A percentile compares a stretch with the other conserved stretches of the same genome.
phyloP scores from a whole-genome alignment of 1,139 yeast genomes.

The Geotrichum candidum region DNA sequence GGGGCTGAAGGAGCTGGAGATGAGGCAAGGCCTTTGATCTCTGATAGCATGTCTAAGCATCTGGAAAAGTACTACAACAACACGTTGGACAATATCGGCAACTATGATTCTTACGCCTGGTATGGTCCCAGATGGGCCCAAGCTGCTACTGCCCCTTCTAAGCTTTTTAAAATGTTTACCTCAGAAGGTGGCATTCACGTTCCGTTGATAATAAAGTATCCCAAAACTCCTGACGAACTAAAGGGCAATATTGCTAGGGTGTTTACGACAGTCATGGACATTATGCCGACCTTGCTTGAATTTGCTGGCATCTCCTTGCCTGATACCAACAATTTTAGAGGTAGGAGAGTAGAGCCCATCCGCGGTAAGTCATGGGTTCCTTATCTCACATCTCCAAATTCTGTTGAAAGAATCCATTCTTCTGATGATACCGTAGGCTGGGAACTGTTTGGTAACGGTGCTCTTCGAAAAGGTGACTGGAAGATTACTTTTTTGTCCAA shows the following conservation, averaged over 20 bases:
- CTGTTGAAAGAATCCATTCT: conserved; percentile 17
- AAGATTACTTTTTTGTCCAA: conserved; percentile 47
- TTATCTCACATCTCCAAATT: conserved; percentile 15
- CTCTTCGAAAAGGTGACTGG: conserved; percentile 46
- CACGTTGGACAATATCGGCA: conserved; percentile 45
- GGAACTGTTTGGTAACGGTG: conserved; percentile 54
- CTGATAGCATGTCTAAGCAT: conserved; percentile 12
- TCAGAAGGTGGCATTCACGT: conserved; percentile 53
- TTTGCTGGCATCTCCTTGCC: conserved; percentile 38
- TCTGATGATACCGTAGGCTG: conserved; percentile 47
- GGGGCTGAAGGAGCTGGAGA: conserved; percentile 51
- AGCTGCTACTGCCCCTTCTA: conserved; percentile 55
- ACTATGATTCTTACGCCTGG: conserved; percentile 44
- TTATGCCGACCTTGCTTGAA: conserved; percentile 49
- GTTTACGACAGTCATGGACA: conserved; percentile 55
- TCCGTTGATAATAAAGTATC: conserved; percentile 39
- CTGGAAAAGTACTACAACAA: conserved; percentile 42
- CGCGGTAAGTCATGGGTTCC: conserved; percentile 42
- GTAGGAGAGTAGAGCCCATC: conserved; percentile 40
- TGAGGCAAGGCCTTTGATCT: too few species aligned
- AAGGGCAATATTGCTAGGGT: conserved; percentile 33
- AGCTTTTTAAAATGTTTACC: conserved; percentile 49
- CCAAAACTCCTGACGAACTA: conserved; percentile 16
- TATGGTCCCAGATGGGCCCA: conserved; percentile 60
- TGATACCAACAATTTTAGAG: conserved; percentile 32